phyloP scores from a whole-genome alignment of 2,329 filamentous ascomycete species.

The Clonostachys sp. region DNA sequence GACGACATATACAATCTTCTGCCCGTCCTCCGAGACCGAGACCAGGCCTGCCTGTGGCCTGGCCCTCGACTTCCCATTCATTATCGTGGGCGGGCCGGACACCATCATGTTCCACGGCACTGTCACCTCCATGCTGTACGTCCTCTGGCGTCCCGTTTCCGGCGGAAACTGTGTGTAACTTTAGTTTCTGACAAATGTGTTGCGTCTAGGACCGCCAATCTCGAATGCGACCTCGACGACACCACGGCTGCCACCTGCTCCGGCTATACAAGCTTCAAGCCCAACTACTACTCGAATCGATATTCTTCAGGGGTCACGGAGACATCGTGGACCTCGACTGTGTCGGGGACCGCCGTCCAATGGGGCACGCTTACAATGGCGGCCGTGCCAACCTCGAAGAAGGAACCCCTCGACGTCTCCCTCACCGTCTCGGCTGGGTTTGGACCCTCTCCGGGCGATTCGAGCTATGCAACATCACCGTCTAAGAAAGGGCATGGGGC shows the following conservation, averaged over 20 bases:
- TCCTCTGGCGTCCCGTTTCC: neutral
- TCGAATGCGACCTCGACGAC: constrained; percentile 34
- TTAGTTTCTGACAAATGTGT: neutral
- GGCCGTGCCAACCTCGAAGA: constrained; percentile 23
- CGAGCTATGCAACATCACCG: too few species aligned
- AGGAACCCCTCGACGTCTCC: constrained; percentile 15
- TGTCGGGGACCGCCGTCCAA: constrained; percentile 30
- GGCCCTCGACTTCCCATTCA: constrained; percentile 39
- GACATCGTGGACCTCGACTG: constrained; percentile 38
- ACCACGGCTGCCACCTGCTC: constrained; percentile 41
- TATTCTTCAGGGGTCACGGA: constrained; percentile 34
- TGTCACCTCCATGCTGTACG: constrained; percentile 34
- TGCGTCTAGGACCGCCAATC: constrained; percentile 4
- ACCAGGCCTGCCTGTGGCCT: constrained; percentile 35
- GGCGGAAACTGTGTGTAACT: neutral
- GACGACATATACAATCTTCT: constrained; percentile 46
- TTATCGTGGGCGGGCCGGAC: constrained; percentile 37
- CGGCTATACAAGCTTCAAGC: constrained; percentile 38
- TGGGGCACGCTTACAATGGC: constrained; percentile 40
- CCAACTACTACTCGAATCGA: constrained; percentile 31
- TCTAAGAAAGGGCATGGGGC: too few species aligned
- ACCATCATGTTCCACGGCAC: constrained; percentile 39
- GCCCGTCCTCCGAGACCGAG: constrained; percentile 21
- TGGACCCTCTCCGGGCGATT: neutral
- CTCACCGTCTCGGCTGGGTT: constrained; percentile 4